Percentiles rank a stretch among this genome's conserved stretches.
phyloP scores from a whole-genome alignment of 2,329 filamentous ascomycete species.

The Colletotrichum agaves region DNA sequence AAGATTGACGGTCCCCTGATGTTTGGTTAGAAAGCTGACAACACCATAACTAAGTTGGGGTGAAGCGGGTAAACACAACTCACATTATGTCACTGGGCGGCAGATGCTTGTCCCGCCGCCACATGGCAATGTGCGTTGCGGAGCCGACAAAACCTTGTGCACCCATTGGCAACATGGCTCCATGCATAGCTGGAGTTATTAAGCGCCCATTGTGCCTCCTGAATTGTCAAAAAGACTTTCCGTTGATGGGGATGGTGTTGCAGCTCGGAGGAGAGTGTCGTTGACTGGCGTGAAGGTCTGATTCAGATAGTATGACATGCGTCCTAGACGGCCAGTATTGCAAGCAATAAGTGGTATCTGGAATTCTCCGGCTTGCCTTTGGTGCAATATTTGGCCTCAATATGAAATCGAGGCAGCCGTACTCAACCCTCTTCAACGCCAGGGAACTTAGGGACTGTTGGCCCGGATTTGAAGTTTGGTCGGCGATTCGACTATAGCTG shows the following conservation, averaged over 20 bases:
- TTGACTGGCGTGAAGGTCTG: slow-evolving; percentile 70
- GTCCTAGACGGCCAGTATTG: slow-evolving; percentile 71
- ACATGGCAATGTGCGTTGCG: not conserved
- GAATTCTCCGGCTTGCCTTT: slow-evolving; percentile 54
- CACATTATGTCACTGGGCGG: not conserved
- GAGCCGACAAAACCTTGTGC: not conserved
- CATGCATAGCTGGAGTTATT: no score
- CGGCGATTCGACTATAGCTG: not conserved
- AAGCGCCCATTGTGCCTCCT: slow-evolving; percentile 71
- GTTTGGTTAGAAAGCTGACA: no score
- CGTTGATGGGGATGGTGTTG: slow-evolving; percentile 36
- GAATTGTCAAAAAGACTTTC: slow-evolving; percentile 61
- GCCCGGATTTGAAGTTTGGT: not conserved
- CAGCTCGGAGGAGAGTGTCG: slow-evolving; percentile 45
- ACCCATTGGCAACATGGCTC: no score
- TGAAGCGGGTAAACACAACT: not conserved
- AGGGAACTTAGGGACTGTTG: slow-evolving; percentile 61
- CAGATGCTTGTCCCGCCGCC: slow-evolving; percentile 2
- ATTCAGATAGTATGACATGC: slow-evolving; percentile 74
- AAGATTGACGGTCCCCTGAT: no score
- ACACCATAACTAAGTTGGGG: no score
- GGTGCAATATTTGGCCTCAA: slow-evolving; percentile 68
- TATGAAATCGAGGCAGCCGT: slow-evolving; percentile 73
- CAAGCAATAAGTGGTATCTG: slow-evolving; percentile 69
- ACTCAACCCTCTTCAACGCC: slow-evolving; percentile 73